Conservation (phyloP, 768 basidiomycete genomes). For the Trametopsis cervina region DNA sequence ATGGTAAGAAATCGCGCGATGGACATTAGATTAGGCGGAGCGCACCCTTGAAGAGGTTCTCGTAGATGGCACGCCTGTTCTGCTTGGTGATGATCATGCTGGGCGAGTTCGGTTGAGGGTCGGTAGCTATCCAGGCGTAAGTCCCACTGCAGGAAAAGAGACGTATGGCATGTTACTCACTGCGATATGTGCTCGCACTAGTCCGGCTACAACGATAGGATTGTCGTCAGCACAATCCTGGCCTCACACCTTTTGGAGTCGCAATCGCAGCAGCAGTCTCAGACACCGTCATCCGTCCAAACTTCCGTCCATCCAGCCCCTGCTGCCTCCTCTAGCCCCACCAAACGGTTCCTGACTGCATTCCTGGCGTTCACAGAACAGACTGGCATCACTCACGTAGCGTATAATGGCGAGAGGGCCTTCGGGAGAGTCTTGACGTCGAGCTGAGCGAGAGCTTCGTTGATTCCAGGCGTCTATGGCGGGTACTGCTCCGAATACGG, state of each 20-base stretch:
- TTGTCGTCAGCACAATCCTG: slow-evolving; percentile 19
- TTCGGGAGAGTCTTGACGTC: slow-evolving; percentile 31
- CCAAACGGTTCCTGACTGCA: slow-evolving; percentile 3
- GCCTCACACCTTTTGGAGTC: too few relatives aligned
- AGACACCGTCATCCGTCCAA: slow-evolving; percentile 23
- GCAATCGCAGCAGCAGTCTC: too few relatives aligned
- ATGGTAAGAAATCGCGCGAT: too few relatives aligned
- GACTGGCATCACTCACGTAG: slow-evolving; percentile 20
- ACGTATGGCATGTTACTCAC: slow-evolving; percentile 28
- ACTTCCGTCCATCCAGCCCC: slow-evolving; percentile 28
- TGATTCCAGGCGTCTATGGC: slow-evolving; percentile 12
- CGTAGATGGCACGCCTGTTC: slow-evolving; percentile 94
- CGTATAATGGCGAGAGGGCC: slow-evolving; percentile 22
- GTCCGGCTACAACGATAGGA: slow-evolving; percentile 23
- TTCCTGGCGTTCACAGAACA: slow-evolving; percentile 2
- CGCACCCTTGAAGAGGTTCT: slow-evolving; percentile 99
- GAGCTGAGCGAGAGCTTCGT: slow-evolving; percentile 20
- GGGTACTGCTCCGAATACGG: slow-evolving; percentile 6
- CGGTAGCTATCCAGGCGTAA: slow-evolving; percentile 25
- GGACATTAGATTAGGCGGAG: too few relatives aligned
- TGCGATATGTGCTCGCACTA: slow-evolving; percentile 30
- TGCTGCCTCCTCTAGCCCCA: slow-evolving; percentile 7
- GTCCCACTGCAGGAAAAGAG: too few relatives aligned
- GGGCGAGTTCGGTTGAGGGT: slow-evolving; percentile 25
- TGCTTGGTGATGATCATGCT: slow-evolving; percentile 97